Percentiles rank a stretch among this genome's conserved stretches.
Evolutionary conservation across 179 eudicot species (phyloP).

Genomic region (Pouteria campechiana): DNA sequence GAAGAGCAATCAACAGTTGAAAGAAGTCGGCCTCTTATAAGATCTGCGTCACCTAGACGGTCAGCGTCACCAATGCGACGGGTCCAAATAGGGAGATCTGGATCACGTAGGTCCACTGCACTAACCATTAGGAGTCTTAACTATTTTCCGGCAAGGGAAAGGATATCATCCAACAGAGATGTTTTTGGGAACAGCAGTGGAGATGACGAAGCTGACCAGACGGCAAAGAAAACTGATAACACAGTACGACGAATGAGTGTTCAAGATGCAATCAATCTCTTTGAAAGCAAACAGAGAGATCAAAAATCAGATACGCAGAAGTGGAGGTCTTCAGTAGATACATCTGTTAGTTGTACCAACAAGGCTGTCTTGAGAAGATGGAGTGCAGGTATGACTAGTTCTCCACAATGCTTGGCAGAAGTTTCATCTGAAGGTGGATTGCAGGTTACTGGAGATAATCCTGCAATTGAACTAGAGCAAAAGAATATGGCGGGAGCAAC

Average conservation of each 20-base stretch:
- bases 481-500: slow-evolving; percentile 11
- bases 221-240: slow-evolving; percentile 38
- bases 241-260: slow-evolving; percentile 77
- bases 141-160: slow-evolving; percentile 61
- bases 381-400: slow-evolving; percentile 61
- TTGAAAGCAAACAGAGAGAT: slow-evolving; percentile 80
- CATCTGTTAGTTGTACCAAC: slow-evolving; percentile 33
- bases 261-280: slow-evolving; percentile 88
- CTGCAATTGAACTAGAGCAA: slow-evolving; percentile 14
- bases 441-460: slow-evolving; percentile 16
- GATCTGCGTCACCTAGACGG: slow-evolving; percentile 94
- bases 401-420: slow-evolving; percentile 22
- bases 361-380: slow-evolving; percentile 86
- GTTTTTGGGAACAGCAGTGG: slow-evolving; percentile 32
- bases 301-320: slow-evolving; percentile 42
- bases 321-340: slow-evolving; percentile 31
- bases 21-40: slow-evolving; percentile 67
- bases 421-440: slow-evolving; percentile 20
- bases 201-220: slow-evolving; percentile 43
- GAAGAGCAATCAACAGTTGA: slow-evolving; percentile 61
- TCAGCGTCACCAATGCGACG: slow-evolving; percentile 98
- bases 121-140: slow-evolving; percentile 69
- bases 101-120: slow-evolving; percentile 73
- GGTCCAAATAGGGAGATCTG: slow-evolving; percentile 85
- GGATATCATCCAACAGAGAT: slow-evolving; percentile 33